Conservation (phyloP, 345 rosid species). For the Murraya paniculata region DNA sequence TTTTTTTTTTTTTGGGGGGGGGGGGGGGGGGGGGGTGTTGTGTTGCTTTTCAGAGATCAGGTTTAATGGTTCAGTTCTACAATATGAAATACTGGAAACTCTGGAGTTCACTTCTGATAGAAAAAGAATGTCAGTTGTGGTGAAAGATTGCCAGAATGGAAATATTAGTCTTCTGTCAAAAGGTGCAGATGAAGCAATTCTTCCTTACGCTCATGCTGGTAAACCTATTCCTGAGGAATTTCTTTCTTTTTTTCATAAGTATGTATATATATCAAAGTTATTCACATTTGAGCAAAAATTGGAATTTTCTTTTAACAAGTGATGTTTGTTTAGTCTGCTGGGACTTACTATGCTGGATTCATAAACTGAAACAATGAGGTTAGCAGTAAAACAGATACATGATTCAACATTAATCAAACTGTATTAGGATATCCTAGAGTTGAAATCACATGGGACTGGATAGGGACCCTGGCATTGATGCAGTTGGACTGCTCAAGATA, state of each 20-base stretch:
- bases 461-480: too few species aligned
- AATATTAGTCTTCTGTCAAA: conserved; percentile 82
- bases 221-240: conserved; percentile 23
- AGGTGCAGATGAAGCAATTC: conserved; percentile 96
- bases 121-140: conserved; percentile 94
- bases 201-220: conserved; percentile 81
- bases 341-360: neutral
- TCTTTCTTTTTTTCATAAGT: neutral
- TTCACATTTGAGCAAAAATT: neutral
- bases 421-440: too few species aligned
- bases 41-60: conserved; percentile 65
- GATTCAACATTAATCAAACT: too few species aligned
- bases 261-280: neutral
- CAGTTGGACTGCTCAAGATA: too few species aligned
- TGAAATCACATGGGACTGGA: too few species aligned
- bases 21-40: too few species aligned
- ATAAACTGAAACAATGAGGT: neutral
- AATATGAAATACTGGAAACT: conserved; percentile 75
- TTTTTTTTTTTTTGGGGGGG: conserved; percentile 26
- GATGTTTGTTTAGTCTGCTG: neutral
- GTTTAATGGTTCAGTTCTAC: conserved; percentile 54
- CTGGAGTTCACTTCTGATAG: conserved; percentile 97
- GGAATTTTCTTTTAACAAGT: neutral
- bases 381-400: neutral
- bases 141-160: conserved; percentile 72